Percentiles rank a stretch among this genome's conserved stretches.
Conservation (phyloP, 768 basidiomycete species). For the Cyclocybe aegerita region DNA sequence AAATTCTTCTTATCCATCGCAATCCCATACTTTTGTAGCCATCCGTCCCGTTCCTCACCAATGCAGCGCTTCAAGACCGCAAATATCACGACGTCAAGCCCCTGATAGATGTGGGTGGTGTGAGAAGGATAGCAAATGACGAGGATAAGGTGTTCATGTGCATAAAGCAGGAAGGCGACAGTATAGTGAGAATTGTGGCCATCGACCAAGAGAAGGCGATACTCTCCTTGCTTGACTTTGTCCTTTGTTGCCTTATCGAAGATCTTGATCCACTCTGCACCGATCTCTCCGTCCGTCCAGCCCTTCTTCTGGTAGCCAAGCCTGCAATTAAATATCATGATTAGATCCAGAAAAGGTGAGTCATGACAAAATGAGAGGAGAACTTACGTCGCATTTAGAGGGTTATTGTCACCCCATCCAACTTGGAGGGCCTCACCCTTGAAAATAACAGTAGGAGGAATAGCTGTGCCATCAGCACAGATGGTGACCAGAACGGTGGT, state of each 20-base stretch:
- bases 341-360: not conserved
- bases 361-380: constrained; percentile 3
- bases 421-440: constrained; percentile 34
- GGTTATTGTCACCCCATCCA: constrained; percentile 40
- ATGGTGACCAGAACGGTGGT: constrained; percentile 36
- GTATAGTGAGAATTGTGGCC: constrained; percentile 47
- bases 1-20: constrained; percentile 36
- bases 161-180: constrained; percentile 35
- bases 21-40: constrained; percentile 10
- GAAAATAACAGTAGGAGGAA: constrained; percentile 38
- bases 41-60: constrained; percentile 13
- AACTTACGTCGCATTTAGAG: constrained; percentile 36
- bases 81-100: constrained; percentile 37
- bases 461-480: constrained; percentile 34
- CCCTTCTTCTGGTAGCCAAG: constrained; percentile 33
- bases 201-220: constrained; percentile 39
- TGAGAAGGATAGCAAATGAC: too few relatives aligned
- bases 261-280: constrained; percentile 33
- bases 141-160: constrained; percentile 32
- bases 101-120: too few relatives aligned
- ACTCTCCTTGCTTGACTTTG: constrained; percentile 26
- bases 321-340: constrained; percentile 15
- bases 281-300: constrained; percentile 37
- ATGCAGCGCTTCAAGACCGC: constrained; percentile 27
- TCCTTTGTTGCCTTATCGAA: constrained; percentile 38